phyloP scores from a whole-genome alignment of 139 green algal species.

The Pycnococcus provasolii region DNA sequence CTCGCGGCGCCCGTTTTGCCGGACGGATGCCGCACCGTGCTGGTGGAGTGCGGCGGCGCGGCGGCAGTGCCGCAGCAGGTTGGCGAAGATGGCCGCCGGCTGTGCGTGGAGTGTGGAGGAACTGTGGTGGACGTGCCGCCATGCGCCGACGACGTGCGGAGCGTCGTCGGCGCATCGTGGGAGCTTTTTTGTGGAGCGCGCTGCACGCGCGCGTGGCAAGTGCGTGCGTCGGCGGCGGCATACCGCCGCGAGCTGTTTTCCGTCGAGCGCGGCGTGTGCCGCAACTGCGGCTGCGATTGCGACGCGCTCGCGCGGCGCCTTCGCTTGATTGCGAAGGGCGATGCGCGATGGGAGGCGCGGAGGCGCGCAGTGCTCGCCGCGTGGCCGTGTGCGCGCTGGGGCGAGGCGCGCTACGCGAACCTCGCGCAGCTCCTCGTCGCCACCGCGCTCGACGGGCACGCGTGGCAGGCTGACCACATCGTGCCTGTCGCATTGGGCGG shows the following conservation, averaged over 20 bases:
- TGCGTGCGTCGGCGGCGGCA: not conserved
- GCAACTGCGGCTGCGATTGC: slow-evolving; percentile 7
- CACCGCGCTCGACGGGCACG: slow-evolving; percentile 23
- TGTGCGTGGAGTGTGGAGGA: not conserved
- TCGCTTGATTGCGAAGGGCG: not conserved
- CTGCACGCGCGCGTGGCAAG: not conserved
- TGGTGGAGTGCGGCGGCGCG: not conserved
- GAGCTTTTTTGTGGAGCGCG: not conserved
- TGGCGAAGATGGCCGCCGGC: not conserved
- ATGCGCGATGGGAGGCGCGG: not conserved
- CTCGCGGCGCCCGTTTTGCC: no score
- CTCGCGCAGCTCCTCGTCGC: slow-evolving; percentile 10
- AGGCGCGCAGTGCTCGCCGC: not conserved
- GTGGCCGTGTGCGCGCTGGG: not conserved
- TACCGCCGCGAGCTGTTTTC: slow-evolving; percentile 6
- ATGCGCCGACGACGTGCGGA: not conserved
- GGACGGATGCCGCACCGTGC: not conserved
- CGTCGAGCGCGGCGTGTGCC: slow-evolving; percentile 21
- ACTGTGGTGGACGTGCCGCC: not conserved
- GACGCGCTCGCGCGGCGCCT: not conserved
- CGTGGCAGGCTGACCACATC: slow-evolving; percentile 43
- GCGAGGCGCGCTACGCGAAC: not conserved
- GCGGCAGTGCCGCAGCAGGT: not conserved
- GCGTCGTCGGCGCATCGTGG: no score
- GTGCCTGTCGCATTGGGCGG: slow-evolving; percentile 24